Evolutionary conservation across 2,329 filamentous ascomycete species (phyloP), one percentile per base, ranked within the genome.

Genomic region (Aurifilum marmelostoma): DNA sequence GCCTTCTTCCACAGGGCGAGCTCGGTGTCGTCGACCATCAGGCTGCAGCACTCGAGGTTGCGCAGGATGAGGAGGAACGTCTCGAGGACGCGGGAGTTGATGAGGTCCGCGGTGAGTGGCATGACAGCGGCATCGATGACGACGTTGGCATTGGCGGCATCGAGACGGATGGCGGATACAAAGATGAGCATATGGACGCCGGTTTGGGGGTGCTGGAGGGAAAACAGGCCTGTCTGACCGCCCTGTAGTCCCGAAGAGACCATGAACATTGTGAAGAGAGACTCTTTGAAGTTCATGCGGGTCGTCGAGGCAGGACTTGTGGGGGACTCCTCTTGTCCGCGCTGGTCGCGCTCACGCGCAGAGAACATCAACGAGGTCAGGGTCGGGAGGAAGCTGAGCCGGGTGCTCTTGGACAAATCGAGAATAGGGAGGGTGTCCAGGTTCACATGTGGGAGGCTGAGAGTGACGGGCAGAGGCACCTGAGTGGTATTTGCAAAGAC

Each of bases 1-100:
- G 75, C 67, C 50, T 76, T 78, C 73, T 84, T 84, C 84, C 83
- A 86, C 12, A 84, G 76, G 1, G 84, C 76, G 2, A 93, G 79
- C 50, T 91, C 90, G n/a, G 81, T 84, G 14, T 87, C 85, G 37
- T 83, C 77, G 5, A 85, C 80, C 0, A 65, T 74, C n/a, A 82
- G 72, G 14, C 75, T 77, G 71, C 77, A 77, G 66, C 79, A 77
- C 60, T 81, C 77, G 0, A 82, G 74, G 12, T 76, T 74, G 18
- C 77, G 75, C 1, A 82, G 70, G 1, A 81, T 50, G 3, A 80
- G 71, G 3, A 84, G 74, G 71, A 85, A 84, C 0, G 75, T 70
- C 24, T 79, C 75, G 21, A 84, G 71, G 59, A 75, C 72, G 1
- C 72, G 72, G 52, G 72, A 0, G 75, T 72, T 54, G 9, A 84